Evolutionary conservation across 192 early-diverging fungal genomes (phyloP).

Genomic region (Endogone sp.): DNA sequence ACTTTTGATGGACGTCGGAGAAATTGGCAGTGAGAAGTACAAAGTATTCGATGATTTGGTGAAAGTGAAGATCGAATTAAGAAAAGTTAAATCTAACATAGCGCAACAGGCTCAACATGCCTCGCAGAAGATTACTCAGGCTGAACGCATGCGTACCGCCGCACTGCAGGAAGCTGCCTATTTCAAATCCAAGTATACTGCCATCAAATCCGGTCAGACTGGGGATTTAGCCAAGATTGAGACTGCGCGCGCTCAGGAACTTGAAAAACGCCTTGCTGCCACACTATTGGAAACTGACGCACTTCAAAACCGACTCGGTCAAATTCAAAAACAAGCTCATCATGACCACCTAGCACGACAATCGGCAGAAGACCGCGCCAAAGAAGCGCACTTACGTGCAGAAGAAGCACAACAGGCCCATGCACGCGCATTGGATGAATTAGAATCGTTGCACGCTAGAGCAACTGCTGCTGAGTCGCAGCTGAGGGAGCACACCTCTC

Average conservation of each 20-base stretch:
- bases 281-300: constrained; percentile 37
- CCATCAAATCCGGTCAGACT: constrained; percentile 33
- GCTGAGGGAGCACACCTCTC: constrained; percentile 28
- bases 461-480: constrained; percentile 36
- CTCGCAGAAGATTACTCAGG: constrained; percentile 39
- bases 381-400: constrained; percentile 36
- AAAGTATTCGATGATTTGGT: constrained; percentile 43
- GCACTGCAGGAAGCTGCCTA: constrained; percentile 55
- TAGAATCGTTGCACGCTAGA: constrained; percentile 36
- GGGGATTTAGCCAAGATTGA: constrained; percentile 34
- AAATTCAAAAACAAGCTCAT: constrained; percentile 40
- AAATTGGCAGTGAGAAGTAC: constrained; percentile 42
- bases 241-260: constrained; percentile 30
- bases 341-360: constrained; percentile 39
- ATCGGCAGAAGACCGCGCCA: constrained; percentile 42
- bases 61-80: constrained; percentile 44
- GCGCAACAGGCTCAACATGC: constrained; percentile 41
- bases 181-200: constrained; percentile 45
- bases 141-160: constrained; percentile 42
- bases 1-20: constrained; percentile 27
- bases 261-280: constrained; percentile 37
- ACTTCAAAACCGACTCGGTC: constrained; percentile 27
- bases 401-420: constrained; percentile 51
- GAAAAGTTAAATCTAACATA: constrained; percentile 34
- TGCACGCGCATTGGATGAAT: constrained; percentile 36